phyloP scores from a whole-genome alignment of 768 basidiomycete genomes.

The Lactarius deliciosus region DNA sequence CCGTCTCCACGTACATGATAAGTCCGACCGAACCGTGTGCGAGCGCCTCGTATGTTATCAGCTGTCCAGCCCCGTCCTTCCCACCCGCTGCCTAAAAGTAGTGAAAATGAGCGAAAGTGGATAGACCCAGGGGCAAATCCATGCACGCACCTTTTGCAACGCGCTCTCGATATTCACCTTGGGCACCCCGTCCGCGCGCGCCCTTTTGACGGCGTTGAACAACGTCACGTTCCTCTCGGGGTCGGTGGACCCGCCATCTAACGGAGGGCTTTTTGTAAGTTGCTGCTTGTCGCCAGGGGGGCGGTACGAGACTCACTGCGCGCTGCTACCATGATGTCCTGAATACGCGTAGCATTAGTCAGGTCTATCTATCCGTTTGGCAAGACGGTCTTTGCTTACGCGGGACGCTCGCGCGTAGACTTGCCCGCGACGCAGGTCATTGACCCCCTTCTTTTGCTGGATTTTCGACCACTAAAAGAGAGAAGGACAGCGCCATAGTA shows the following conservation, averaged over 20 bases:
- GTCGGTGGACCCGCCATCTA: constrained; percentile 27
- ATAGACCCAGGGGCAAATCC: too few species aligned
- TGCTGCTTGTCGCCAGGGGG: background rate
- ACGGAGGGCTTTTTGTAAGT: background rate
- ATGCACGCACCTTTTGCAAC: constrained; percentile 25
- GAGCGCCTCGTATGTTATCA: constrained; percentile 26
- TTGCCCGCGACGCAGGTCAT: constrained; percentile 24
- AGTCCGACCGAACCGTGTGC: constrained; percentile 30
- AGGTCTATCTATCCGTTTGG: background rate
- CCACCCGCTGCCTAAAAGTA: constrained; percentile 20
- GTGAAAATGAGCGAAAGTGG: background rate
- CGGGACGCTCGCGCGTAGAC: constrained; percentile 23
- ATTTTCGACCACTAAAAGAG: constrained; percentile 30
- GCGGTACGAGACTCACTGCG: constrained; percentile 22
- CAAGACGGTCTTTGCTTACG: constrained; percentile 9
- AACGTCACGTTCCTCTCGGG: constrained; percentile 26
- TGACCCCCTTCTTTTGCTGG: constrained; percentile 28
- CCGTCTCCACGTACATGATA: constrained; percentile 26
- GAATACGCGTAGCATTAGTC: background rate
- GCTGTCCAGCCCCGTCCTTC: constrained; percentile 23
- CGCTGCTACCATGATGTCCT: constrained; percentile 29
- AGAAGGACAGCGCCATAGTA: background rate
- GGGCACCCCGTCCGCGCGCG: constrained; percentile 26
- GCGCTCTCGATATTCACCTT: constrained; percentile 29
- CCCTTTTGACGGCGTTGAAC: constrained; percentile 24